Conservation (phyloP, 495 filamentous ascomycete genomes). For the Saxispiralis lemnorum region DNA sequence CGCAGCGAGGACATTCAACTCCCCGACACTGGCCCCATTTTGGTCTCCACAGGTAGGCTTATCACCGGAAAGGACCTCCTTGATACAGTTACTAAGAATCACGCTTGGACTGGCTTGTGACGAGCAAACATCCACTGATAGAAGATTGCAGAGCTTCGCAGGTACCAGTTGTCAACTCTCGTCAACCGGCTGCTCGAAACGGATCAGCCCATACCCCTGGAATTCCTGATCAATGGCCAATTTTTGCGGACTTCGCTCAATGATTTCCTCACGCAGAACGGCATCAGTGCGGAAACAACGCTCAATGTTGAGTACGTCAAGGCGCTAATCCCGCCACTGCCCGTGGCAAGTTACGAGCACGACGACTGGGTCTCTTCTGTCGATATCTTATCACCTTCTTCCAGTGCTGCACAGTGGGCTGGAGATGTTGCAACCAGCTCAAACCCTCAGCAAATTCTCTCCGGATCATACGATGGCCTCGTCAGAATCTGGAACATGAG, state of each 20-base stretch:
- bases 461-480: constrained; percentile 75
- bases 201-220: constrained; percentile 68
- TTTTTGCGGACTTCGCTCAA: constrained; percentile 79
- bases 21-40: constrained; percentile 41
- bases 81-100: too few relatives aligned
- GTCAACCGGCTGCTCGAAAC: constrained; percentile 80
- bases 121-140: not conserved
- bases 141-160: constrained; percentile 51
- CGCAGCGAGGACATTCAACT: constrained; percentile 41
- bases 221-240: constrained; percentile 83
- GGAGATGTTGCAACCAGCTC: constrained; percentile 25
- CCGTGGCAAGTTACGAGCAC: constrained; percentile 77
- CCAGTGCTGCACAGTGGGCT: constrained; percentile 40
- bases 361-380: constrained; percentile 93
- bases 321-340: constrained; percentile 69
- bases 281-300: constrained; percentile 70
- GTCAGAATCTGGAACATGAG: constrained; percentile 78
- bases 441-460: constrained; percentile 48
- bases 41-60: constrained; percentile 44
- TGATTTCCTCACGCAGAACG: constrained; percentile 69
- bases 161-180: constrained; percentile 80
- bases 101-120: too few relatives aligned
- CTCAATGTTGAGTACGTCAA: constrained; percentile 84
- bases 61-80: too few relatives aligned
- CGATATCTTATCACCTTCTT: constrained; percentile 59